Base-by-base conservation (phyloP, 2,329 filamentous ascomycete genomes). In the Pyricularia grisea region DNA sequence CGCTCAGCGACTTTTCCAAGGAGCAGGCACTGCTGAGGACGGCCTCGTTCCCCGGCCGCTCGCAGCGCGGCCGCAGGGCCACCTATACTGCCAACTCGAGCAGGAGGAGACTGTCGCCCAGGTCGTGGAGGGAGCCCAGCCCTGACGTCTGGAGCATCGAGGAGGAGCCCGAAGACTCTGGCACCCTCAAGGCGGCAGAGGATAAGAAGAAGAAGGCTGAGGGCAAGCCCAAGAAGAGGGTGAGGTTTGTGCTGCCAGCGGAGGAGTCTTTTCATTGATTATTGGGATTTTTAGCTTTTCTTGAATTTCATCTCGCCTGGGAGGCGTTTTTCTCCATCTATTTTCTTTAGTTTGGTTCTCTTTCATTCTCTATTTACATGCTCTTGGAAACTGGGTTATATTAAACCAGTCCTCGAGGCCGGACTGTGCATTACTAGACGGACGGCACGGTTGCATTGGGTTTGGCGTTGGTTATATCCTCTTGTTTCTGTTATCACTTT, bases 121-220 rank as follows among this genome's bases (percentile, higher is more conserved):
- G 80, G 69, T 80, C 85, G 1, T 88, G 85, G 85, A 79, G 85
- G 55, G 82, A 86, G 76, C 85, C 85, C 7, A 87, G 85, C 73
- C 85, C 85, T 0, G 85, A 87, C 68, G 85, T 88, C 3, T 88
- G 85, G 82, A 83, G 83, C 33, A 88, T 88, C 69, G 82, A 86
- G 76, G 85, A 88, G 75, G 85, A 87, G 77, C 82, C 83, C 1
- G 85, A 86, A 76, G 83, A 84, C 73, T 83, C 33, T 20, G 25
- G 65, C 23, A 11, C 33, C n/a, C 65, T 36, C 25, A 61, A 86
- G 73, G 75, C 82, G 65, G 65, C 65, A 28, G 76, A 80, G 76
- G 81, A 80, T 71, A 81, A 83, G 74, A 75, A 78, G 74, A 79
- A 77, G 64, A n/a, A 20, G n/a, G 64, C 30, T 1, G 58, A 61